These are phyloP conservation scores for Bruguiera sexangula DNA, from an alignment of 345 rosid species.

Conservation along the genomic window DNA sequence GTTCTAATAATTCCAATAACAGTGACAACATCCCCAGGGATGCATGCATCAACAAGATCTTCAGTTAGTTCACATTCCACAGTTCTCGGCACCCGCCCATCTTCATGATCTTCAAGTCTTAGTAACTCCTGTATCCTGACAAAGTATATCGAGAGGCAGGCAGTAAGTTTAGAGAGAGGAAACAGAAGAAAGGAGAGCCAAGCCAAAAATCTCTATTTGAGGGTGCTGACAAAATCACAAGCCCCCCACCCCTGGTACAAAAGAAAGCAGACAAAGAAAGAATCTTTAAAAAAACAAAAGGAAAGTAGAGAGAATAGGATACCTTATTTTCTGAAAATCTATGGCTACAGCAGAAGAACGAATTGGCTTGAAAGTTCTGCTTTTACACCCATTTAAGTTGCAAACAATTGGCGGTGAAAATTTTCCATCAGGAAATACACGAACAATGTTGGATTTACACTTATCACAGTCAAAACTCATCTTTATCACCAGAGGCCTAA, in stretches of 20 bases:
- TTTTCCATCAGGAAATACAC: constrained; percentile 81
- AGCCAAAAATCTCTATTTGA: background rate
- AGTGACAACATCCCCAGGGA: constrained; percentile 98
- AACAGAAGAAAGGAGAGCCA: background rate
- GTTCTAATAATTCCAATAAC: constrained; percentile 90
- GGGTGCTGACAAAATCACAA: background rate
- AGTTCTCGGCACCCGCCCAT: constrained; percentile 96
- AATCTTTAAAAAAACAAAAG: background rate
- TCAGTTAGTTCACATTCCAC: constrained; percentile 93
- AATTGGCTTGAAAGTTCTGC: constrained; percentile 65
- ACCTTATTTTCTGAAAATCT: constrained; percentile 97
- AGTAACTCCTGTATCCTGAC: constrained; percentile 75
- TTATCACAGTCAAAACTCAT: constrained; percentile 74
- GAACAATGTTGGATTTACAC: constrained; percentile 58
- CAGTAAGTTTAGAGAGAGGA: background rate
- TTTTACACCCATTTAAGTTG: constrained; percentile 78
- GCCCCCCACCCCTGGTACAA: background rate
- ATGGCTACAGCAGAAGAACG: constrained; percentile 70
- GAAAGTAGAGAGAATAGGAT: background rate
- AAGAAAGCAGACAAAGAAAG: background rate
- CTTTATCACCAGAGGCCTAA: constrained; percentile 74
- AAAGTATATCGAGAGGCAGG: constrained; percentile 8
- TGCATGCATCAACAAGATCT: constrained; percentile 86
- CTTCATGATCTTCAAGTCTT: constrained; percentile 85
- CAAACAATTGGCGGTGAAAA: constrained; percentile 77